Base-by-base conservation (phyloP, 805 yeast genomes). In the Wickerhamomyces sydowiorum region DNA sequence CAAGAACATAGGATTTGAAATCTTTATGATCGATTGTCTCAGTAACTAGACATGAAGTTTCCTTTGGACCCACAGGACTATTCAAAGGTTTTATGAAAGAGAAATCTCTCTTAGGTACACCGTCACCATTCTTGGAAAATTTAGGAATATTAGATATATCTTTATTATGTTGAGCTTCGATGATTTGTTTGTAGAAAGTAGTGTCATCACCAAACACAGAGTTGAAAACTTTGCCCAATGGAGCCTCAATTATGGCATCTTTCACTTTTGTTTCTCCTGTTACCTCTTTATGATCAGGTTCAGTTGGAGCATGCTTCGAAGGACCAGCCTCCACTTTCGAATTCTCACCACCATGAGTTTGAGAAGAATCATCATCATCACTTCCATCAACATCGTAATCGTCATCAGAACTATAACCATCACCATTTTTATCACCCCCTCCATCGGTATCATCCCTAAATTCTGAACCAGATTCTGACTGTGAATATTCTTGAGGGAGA, bases 51-150 rank as follows among this genome's bases (percentile, higher is more conserved):
- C 91, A 84, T 44, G 64, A 64, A 0, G 95, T 84, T 50, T 83
- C 84, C 50, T 82, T 83, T 7, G 93, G 93, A 0, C 91, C 93
- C 42, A 86, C 78, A 0, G 86, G 73, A 3, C 76, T 80, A 38
- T 72, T 67, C 34, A 85, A 63, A 2, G 91, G 90, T 51, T 84
- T 80, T 1, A 67, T 68, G 54, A 82, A 85, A 0, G 70, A 59
- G 49, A 77, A 85, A 8, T 64, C 61, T 52, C 95, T 66, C 36
- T 61, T 56, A 40, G 61, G 53, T 20, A 45, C 34, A 59, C 48
- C 54, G 19, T 54, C 49, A 22, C 47, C 59, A 41, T 57, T 57
- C 14, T 52, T 54, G 49, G 40, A 60, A 42, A 64, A 74, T 48
- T 51, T 62, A 32, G 78, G 65, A 7, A 76, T 64, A 3, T 72